These are phyloP conservation scores for Avena eriantha DNA, from an alignment of 176 grass and related monocot genomes.

Conservation along the genomic window DNA sequence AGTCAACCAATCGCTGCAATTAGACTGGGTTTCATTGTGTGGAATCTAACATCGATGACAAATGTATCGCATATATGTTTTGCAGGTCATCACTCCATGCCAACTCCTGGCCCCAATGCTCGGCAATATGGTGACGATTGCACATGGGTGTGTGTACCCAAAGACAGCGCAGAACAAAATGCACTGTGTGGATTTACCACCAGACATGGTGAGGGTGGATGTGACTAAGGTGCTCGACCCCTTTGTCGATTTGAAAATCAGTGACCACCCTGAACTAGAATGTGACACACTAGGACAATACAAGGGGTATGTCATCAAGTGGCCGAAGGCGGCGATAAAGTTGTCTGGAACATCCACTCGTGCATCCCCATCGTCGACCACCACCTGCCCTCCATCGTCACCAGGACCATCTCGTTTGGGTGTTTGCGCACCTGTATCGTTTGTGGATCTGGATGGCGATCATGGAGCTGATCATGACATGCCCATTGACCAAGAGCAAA, in stretches of 20 bases:
- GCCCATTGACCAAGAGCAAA: neutral
- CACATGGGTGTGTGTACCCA: neutral
- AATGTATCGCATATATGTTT: neutral
- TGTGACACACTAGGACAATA: neutral
- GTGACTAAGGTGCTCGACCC: neutral
- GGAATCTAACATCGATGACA: neutral
- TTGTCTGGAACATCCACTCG: neutral
- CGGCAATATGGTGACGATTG: neutral
- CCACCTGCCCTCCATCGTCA: neutral
- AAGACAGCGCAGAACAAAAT: neutral
- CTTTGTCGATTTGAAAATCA: neutral
- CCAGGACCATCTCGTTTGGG: neutral
- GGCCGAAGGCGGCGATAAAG: neutral
- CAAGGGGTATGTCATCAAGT: neutral
- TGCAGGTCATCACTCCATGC: neutral
- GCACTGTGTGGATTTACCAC: neutral
- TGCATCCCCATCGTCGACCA: neutral
- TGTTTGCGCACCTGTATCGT: neutral
- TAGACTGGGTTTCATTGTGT: neutral
- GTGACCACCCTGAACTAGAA: neutral
- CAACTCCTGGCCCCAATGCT: neutral
- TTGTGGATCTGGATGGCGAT: neutral
- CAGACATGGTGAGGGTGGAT: neutral
- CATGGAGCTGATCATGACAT: neutral
- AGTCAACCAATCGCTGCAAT: neutral